Evolutionary conservation across 2,329 filamentous ascomycete species (phyloP), one percentile per base, ranked within the genome.

Genomic region (Ascosphaera apis): DNA sequence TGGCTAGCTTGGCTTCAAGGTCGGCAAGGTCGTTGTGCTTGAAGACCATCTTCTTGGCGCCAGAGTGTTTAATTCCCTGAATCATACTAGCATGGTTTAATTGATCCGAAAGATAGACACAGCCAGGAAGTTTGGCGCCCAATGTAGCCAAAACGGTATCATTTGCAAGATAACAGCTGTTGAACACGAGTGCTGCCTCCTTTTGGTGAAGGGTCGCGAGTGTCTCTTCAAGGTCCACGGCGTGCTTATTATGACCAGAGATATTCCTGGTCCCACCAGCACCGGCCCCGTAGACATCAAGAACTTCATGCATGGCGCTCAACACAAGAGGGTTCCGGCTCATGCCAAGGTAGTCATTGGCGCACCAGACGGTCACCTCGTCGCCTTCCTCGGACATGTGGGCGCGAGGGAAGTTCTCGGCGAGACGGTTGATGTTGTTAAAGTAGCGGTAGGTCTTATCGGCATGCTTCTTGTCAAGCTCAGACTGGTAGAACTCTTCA

Each of bases 401-500:
- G 33, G 88, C 88, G 44, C 79, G 80, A 19, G 88, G 88, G 43
- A 98, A 98, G 44, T 95, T 82, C 61, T 88, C 81, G 45, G 88
- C 88, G 41, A 98, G 67, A 25, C 88, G 83, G 53, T 98, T 98
- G 72, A 98, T 98, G 65, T 98, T 98, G 68, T 98, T 98, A 66
- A 98, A 98, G 65, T 95, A 95, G 52, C 88, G 81, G 64, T 98
- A 98, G 36, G 84, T 93, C 64, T 93, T 95, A 67, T 98, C 88
- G 67, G 91, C 84, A 68, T 92, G 88, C 65, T 98, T 98, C 70
- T 93, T 95, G 48, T 93, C 82, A 46, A 98, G 61, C 56, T 98
- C 86, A 41, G 63, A 63, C 44, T 75, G 62, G 61, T 95, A 98
- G 58, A 93, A 98, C 33, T 56, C 69, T 49, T 92, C 74, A 51